Base-by-base conservation (phyloP, 2,329 filamentous ascomycete species). In the Chaetothyriales sp. region DNA sequence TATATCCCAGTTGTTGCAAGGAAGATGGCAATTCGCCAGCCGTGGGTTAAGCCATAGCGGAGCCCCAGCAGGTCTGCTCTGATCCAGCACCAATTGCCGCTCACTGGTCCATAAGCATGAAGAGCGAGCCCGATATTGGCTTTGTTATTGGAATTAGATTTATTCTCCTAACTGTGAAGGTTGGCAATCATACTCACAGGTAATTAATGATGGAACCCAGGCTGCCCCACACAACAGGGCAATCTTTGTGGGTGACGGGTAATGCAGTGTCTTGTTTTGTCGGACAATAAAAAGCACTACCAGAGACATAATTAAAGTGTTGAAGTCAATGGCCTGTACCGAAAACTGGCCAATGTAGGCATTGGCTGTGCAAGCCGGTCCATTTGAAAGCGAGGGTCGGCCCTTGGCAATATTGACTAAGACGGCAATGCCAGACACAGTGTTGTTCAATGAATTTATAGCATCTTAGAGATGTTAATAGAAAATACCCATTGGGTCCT, bases 21-120 rank as follows among this genome's bases (percentile, higher is more conserved):
- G 48, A 74, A 70, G 43, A 73, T 69, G 15, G 65, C 62, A 48
- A 73, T 66, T 5, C 72, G 67, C 71, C 71, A 73, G 43, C 67
- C 70, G 51, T 74, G 71, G 0, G 69, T 70, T 47, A 74, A 62
- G 1, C 61, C 66, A 52, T 74, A 74, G 22, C 72, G 67, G n/a
- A 73, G 62, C 10, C 66, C 66, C 22, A 63, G 57, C n/a, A 66
- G 61, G 2, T 63, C 56, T 10, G 62, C 55, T 10, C 64, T 60
- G 53, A 74, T 73, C 72, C 72, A 74, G 59, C 72, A 74, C 71
- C 72, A 74, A 52, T 74, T 73, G 0, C 71, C 71, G 2, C 69
- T 70, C 1, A 72, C 69, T 28, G 68, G 67, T 2, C 62, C 65
- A 50, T 67, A 64, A 9, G 60, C 55, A 20, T 62, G 54, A 55